Conservation (phyloP, 225 moss, liverwort and hornwort species). For the Physcomitrium patens region DNA sequence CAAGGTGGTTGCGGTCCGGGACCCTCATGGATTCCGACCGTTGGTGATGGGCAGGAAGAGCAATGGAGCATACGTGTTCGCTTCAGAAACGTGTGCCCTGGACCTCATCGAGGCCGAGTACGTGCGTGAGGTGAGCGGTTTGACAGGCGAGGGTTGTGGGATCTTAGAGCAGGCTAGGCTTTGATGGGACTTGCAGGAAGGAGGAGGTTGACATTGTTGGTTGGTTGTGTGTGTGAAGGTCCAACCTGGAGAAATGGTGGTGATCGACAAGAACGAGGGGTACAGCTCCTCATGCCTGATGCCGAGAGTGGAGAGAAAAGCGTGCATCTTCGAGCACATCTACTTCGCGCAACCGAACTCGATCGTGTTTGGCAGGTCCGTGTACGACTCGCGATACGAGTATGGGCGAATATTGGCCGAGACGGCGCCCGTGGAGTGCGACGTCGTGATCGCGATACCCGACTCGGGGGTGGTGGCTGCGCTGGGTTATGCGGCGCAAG, state of each 20-base stretch:
- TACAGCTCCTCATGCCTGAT: constrained; percentile 70
- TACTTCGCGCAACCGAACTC: constrained; percentile 82
- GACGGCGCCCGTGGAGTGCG: constrained; percentile 72
- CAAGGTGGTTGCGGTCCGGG: constrained; percentile 80
- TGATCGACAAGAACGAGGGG: constrained; percentile 74
- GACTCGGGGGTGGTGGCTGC: constrained; percentile 90
- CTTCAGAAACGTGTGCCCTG: constrained; percentile 83
- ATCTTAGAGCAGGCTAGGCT: background rate
- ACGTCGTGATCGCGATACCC: constrained; percentile 84
- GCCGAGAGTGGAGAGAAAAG: constrained; percentile 70
- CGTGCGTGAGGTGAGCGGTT: constrained; percentile 56
- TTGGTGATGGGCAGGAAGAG: constrained; percentile 75
- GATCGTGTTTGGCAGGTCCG: constrained; percentile 74
- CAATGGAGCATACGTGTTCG: constrained; percentile 78
- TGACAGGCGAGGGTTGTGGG: background rate
- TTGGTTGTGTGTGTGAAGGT: constrained; percentile 29
- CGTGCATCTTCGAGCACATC: constrained; percentile 85
- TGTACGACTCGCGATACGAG: constrained; percentile 69
- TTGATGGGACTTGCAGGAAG: background rate
- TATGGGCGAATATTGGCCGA: constrained; percentile 74
- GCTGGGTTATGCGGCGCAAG: constrained; percentile 72
- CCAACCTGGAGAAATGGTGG: constrained; percentile 80
- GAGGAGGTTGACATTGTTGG: background rate
- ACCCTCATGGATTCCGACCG: constrained; percentile 80
- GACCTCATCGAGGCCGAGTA: constrained; percentile 79